These are phyloP conservation scores for Skeletonema potamos DNA, from an alignment of 108 stramenopile species.

Conservation along the genomic window DNA sequence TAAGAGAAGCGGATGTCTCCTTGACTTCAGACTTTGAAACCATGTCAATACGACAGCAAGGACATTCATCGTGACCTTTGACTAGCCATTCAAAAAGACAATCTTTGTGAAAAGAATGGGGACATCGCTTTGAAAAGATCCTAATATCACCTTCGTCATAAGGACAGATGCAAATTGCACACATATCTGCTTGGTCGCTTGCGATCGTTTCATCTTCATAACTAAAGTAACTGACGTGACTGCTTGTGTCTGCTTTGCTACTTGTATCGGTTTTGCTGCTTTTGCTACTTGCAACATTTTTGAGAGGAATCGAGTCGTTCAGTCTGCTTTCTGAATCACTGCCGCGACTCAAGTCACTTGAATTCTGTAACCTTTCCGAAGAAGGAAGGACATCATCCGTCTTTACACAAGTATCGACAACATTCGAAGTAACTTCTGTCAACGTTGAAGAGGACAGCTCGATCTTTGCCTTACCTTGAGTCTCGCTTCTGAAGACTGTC, in stretches of 20 bases:
- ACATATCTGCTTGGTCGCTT: conserved; percentile 37
- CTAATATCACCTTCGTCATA: conserved; percentile 41
- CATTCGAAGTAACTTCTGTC: conserved; percentile 37
- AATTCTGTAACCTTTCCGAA: conserved; percentile 1
- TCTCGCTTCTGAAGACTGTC: background rate
- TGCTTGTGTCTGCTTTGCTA: conserved; percentile 1
- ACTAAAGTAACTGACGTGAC: conserved; percentile 28
- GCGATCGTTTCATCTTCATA: conserved; percentile 39
- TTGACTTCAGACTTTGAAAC: conserved; percentile 42
- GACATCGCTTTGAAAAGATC: conserved; percentile 35
- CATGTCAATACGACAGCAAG: conserved; percentile 43
- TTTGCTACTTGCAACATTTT: conserved; percentile 11
- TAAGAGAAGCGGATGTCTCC: conserved; percentile 34
- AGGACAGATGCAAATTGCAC: conserved; percentile 33
- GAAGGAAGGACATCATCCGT: background rate
- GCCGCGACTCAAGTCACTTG: background rate
- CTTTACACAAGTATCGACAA: conserved; percentile 7
- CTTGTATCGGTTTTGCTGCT: conserved; percentile 16
- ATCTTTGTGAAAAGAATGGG: conserved; percentile 46
- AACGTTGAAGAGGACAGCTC: conserved; percentile 14
- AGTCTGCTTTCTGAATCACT: background rate
- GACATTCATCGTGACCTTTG: conserved; percentile 40
- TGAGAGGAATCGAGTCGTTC: background rate
- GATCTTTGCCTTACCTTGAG: background rate
- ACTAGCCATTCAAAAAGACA: conserved; percentile 49